A percentile compares a stretch with the other conserved stretches of the same genome.
These are phyloP conservation scores for Phytophthora pseudosyringae DNA, from an alignment of 352 stramenopile genomes.

Conservation along the genomic window DNA sequence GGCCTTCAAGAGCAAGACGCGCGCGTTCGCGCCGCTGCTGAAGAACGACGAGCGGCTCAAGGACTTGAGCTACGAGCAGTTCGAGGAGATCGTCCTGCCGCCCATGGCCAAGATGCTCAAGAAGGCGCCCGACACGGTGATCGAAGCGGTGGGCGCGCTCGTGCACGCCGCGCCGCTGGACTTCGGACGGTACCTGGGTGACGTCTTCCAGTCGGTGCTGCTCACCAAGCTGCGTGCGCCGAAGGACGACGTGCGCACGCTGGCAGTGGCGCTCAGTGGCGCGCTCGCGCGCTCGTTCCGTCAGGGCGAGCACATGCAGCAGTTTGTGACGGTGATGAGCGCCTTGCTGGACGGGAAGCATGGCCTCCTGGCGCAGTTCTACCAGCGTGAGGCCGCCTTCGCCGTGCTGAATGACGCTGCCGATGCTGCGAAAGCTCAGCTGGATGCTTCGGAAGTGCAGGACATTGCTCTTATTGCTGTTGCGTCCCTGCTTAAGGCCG, in stretches of 20 bases:
- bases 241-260: constrained; percentile 79
- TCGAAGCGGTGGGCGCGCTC: constrained; percentile 64
- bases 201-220: constrained; percentile 76
- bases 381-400: constrained; percentile 80
- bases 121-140: constrained; percentile 78
- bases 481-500: constrained; percentile 67
- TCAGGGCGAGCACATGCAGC: constrained; percentile 55
- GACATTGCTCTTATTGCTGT: constrained; percentile 56
- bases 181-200: constrained; percentile 63
- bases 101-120: constrained; percentile 81
- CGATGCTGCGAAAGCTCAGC: constrained; percentile 35
- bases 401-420: constrained; percentile 68
- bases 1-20: constrained; percentile 82
- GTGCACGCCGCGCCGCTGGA: constrained; percentile 64
- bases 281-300: constrained; percentile 61
- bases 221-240: constrained; percentile 79
- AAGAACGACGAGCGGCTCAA: constrained; percentile 57
- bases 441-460: constrained; percentile 42
- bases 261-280: constrained; percentile 55
- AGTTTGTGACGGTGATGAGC: constrained; percentile 62
- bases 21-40: constrained; percentile 45
- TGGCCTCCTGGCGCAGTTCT: constrained; percentile 89
- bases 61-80: constrained; percentile 59
- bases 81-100: constrained; percentile 71
- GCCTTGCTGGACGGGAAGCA: constrained; percentile 82